Percentiles rank a stretch among this genome's conserved stretches.
Conservation (phyloP, 306 rosid genomes). For the Castanea sativa region DNA sequence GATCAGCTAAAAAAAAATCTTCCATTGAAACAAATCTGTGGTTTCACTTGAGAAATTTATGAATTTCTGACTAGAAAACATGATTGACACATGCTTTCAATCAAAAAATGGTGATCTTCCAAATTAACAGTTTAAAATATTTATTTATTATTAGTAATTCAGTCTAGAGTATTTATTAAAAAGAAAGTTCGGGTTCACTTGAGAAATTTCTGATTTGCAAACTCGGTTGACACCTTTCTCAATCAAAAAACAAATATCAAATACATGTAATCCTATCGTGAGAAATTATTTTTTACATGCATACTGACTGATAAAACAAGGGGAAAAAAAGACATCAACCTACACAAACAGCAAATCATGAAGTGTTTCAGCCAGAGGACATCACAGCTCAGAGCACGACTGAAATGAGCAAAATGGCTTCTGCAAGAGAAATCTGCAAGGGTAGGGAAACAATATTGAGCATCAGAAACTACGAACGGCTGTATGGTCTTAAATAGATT, state of each 20-base stretch:
- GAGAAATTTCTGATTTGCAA: conserved; percentile 6
- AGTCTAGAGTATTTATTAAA: background rate
- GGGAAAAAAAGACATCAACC: conserved; percentile 39
- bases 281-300: background rate
- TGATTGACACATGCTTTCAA: background rate
- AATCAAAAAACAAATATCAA: background rate
- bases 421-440: conserved; percentile 72
- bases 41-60: background rate
- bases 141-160: no score
- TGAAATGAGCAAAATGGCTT: conserved; percentile 57
- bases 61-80: conserved; percentile 1
- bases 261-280: background rate
- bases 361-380: conserved; percentile 56
- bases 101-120: background rate
- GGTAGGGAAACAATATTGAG: conserved; percentile 57
- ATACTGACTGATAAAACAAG: conserved; percentile 6
- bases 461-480: conserved; percentile 53
- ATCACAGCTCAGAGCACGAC: conserved; percentile 58
- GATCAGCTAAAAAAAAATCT: background rate
- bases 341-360: conserved; percentile 50
- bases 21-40: background rate
- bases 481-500: conserved; percentile 33
- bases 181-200: background rate
- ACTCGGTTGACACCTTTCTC: background rate
- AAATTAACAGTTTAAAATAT: background rate